A percentile compares a stretch with the other conserved stretches of the same genome.
phyloP scores from a whole-genome alignment of 2,329 filamentous ascomycete genomes.

The Fusarium beomiforme region DNA sequence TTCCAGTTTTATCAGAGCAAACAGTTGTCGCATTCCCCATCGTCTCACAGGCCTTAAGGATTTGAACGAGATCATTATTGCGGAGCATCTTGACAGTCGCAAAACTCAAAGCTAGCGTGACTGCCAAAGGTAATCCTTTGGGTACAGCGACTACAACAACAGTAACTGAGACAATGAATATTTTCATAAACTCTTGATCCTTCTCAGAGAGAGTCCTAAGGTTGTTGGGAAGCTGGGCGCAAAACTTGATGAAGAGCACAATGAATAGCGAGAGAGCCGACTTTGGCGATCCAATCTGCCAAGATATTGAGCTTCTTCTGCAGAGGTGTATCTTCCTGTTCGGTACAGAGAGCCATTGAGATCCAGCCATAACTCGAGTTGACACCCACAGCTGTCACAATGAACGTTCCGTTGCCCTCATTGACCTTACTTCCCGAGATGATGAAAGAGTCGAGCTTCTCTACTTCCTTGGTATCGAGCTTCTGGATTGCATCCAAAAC shows the following conservation, averaged over 20 bases:
- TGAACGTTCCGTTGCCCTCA: conserved; percentile 63
- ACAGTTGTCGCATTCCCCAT: conserved; percentile 80
- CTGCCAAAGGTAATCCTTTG: conserved; percentile 72
- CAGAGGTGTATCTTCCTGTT: conserved; percentile 63
- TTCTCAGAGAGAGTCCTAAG: conserved; percentile 63
- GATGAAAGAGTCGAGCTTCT: conserved; percentile 72
- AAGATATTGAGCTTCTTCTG: conserved; percentile 61
- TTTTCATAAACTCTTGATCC: conserved; percentile 65
- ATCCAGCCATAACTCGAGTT: conserved; percentile 65
- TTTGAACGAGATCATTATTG: conserved; percentile 75
- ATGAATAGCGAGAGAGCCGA: conserved; percentile 76
- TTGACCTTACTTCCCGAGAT: conserved; percentile 65
- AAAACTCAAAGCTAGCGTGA: conserved; percentile 74
- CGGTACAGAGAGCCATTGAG: conserved; percentile 64
- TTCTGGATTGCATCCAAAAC: conserved; percentile 64
- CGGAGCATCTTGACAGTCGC: conserved; percentile 76
- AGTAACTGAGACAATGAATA: conserved; percentile 73
- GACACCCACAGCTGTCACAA: conserved; percentile 65
- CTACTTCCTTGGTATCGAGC: conserved; percentile 51
- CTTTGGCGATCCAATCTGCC: conserved; percentile 49
- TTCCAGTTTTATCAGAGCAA: conserved; percentile 71
- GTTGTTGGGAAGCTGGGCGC: conserved; percentile 68
- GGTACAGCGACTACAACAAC: conserved; percentile 75
- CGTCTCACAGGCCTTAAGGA: conserved; percentile 75
- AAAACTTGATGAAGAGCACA: conserved; percentile 81